phyloP scores from a whole-genome alignment of 2,329 filamentous ascomycete species.

The Fusarium pseudoanthophilum region DNA sequence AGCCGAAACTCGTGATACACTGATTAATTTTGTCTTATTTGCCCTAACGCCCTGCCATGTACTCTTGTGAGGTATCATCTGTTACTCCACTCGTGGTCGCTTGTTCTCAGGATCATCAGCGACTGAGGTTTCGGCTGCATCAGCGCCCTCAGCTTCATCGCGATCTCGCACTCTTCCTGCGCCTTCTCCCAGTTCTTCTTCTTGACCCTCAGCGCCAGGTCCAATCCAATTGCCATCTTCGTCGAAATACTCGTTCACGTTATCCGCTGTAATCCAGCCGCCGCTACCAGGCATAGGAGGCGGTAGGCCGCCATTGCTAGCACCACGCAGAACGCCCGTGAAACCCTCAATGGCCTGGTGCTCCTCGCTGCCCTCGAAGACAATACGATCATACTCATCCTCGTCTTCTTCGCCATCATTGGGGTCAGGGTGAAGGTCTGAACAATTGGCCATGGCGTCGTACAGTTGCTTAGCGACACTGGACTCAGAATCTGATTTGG shows the following conservation, averaged over 20 bases:
- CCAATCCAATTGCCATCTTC: constrained; percentile 81
- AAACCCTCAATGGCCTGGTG: constrained; percentile 67
- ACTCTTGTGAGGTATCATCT: not conserved
- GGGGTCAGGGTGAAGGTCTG: constrained; percentile 79
- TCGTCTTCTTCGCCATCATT: constrained; percentile 68
- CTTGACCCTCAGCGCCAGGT: constrained; percentile 51
- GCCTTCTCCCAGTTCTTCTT: constrained; percentile 69
- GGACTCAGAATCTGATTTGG: constrained; percentile 37
- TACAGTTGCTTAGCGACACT: constrained; percentile 61
- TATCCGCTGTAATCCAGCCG: constrained; percentile 92
- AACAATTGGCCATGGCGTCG: constrained; percentile 77
- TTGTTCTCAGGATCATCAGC: constrained; percentile 59
- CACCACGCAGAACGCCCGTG: constrained; percentile 63
- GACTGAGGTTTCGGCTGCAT: constrained; percentile 53
- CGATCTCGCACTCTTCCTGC: constrained; percentile 67
- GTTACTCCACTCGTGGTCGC: constrained; percentile 58
- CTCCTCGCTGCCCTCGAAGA: constrained; percentile 64
- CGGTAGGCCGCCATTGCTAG: constrained; percentile 63
- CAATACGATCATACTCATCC: constrained; percentile 63
- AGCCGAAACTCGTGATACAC: constrained; percentile 9
- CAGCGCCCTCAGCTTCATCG: constrained; percentile 64
- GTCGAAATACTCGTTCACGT: constrained; percentile 86
- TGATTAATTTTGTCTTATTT: constrained; percentile 14
- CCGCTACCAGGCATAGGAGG: constrained; percentile 77
- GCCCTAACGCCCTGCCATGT: constrained; percentile 38